These are phyloP conservation scores for Aspergillus incahuasiensis DNA, from an alignment of 495 filamentous ascomycete genomes.

Conservation along the genomic window DNA sequence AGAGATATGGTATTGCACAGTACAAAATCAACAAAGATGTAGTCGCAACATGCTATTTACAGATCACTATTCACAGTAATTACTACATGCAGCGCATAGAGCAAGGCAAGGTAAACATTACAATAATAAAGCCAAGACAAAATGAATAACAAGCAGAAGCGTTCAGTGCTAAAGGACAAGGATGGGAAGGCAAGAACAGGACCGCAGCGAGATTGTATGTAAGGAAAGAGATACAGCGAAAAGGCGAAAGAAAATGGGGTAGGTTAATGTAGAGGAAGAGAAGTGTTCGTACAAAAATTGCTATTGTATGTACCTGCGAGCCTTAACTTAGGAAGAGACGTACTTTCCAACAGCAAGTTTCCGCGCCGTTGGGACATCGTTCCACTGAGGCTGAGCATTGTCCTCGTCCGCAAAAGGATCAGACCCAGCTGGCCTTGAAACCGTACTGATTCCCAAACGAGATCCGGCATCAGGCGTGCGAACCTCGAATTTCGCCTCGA, in stretches of 20 bases:
- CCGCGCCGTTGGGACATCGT: slow-evolving; percentile 62
- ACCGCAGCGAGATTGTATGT: neutral
- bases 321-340: slow-evolving; percentile 27
- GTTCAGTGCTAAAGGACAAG: neutral
- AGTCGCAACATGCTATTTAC: slow-evolving; percentile 9
- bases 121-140: neutral
- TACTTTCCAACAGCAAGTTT: slow-evolving; percentile 81
- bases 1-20: neutral
- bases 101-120: neutral
- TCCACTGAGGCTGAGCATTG: slow-evolving; percentile 55
- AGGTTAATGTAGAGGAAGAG: slow-evolving; percentile 12
- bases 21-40: neutral
- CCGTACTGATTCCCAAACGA: slow-evolving; percentile 57
- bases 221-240: slow-evolving; percentile 1
- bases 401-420: slow-evolving; percentile 69
- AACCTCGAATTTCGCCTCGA: slow-evolving; percentile 82
- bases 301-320: slow-evolving; percentile 1
- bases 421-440: slow-evolving; percentile 22
- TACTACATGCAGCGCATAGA: neutral
- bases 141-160: neutral
- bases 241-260: slow-evolving; percentile 2
- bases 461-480: slow-evolving; percentile 49
- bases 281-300: neutral
- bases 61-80: slow-evolving; percentile 6
- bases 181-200: neutral